Evolutionary conservation across 345 rosid genomes (phyloP).

Genomic region (Eucalyptus paniculata): DNA sequence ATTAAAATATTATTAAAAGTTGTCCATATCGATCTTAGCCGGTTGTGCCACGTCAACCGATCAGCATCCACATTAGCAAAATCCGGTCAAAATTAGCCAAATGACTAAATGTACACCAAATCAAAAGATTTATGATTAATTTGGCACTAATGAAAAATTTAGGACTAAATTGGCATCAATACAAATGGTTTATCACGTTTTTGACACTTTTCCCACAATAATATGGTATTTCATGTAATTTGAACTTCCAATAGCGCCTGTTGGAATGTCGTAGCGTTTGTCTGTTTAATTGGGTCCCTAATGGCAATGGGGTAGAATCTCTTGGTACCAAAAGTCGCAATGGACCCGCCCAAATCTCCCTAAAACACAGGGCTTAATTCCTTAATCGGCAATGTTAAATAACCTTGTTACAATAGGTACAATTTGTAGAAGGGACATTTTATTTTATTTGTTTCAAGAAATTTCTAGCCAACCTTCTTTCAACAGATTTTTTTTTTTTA

Average conservation of each 20-base stretch:
- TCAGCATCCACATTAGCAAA: too few species aligned
- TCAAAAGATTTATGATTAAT: too few species aligned
- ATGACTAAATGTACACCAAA: too few species aligned
- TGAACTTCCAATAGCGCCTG: background rate
- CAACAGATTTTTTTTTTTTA: background rate
- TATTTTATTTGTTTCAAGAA: background rate
- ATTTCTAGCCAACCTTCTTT: background rate
- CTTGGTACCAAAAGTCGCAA: background rate
- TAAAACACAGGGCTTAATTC: background rate
- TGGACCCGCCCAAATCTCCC: background rate
- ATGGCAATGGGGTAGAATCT: background rate
- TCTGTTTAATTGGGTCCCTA: background rate
- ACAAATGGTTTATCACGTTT: too few species aligned
- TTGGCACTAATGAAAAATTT: too few species aligned
- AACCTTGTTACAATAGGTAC: background rate
- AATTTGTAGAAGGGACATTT: too few species aligned
- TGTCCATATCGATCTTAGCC: accelerated
- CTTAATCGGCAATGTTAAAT: background rate
- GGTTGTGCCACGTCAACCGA: too few species aligned
- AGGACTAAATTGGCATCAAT: too few species aligned
- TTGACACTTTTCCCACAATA: too few species aligned
- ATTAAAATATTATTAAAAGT: too few species aligned
- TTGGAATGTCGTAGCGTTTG: background rate
- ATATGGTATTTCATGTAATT: background rate
- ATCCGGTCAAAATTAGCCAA: accelerated